Base-by-base conservation (phyloP, 768 basidiomycete species). In the Lentinula lateritia region DNA sequence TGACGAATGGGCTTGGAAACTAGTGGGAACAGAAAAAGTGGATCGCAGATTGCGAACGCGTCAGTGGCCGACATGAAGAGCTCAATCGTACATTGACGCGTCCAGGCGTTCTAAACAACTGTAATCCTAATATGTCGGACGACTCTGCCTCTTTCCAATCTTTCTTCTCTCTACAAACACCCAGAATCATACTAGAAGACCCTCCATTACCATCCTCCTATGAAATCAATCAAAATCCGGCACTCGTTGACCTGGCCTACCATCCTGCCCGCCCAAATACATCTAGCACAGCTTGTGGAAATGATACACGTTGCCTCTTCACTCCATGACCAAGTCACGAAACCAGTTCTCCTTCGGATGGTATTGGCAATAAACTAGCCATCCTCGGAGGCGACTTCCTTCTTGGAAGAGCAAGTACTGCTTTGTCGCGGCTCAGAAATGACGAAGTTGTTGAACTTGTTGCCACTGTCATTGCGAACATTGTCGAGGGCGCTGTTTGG, bases 241-340 rank as follows among this genome's bases (percentile, higher is more conserved):
- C 66, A 46, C 68, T 76, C 52, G 64, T 67, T 42, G 69, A 69
- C 15, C 77, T 73, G n/a, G 35, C 72, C 75, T 61, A 73, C 68
- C 58, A 80, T 92, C 50, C 83, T 99, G 6, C 93, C 96, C 15
- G 88, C 94, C 1, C 97, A 99, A 74, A 76, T 89, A 35, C 89
- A 95, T 35, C 85, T 99, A 38, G 96, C 95, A 4, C 94, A 96
- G 69, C 95, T 99, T 48, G 88, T 93, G 57, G 97, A 99, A 72
- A 97, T 98, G 94, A 92, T 99, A 52, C 94, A 98, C 71, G 90
- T 98, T 63, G 95, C 97, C 28, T 95, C 91, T 3, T 80, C 94
- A 9, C 78, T 99, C 16, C 96, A 98, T 71, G 93, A 98, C 78
- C 89, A 90, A 67, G 93, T 98, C 57, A 93, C 76, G 74, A 75